Conservation (phyloP, 2,329 filamentous ascomycete species). For the Colletotrichum siamense region DNA sequence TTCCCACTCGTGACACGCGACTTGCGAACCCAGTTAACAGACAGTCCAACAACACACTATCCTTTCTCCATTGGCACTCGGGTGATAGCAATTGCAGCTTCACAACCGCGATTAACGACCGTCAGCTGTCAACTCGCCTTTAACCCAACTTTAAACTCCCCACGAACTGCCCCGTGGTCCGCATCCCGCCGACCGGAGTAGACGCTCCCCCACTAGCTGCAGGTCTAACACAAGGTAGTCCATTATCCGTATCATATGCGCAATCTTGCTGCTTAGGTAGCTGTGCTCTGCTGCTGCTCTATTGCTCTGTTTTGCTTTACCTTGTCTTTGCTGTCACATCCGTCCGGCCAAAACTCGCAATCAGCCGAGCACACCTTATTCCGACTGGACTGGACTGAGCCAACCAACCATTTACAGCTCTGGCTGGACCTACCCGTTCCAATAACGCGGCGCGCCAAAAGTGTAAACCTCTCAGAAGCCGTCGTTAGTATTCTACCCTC, state of each 20-base stretch:
- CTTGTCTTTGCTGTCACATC: neutral
- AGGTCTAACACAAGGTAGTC: neutral
- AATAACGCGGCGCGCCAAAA: neutral
- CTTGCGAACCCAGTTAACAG: neutral
- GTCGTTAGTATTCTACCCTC: neutral
- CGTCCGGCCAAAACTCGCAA: neutral
- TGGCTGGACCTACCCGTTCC: neutral
- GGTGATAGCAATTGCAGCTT: neutral
- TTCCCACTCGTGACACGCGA: conserved; percentile 9
- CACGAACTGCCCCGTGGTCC: neutral
- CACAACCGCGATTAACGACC: neutral
- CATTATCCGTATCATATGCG: conserved; percentile 9
- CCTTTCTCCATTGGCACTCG: neutral
- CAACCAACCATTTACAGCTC: neutral
- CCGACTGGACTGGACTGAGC: conserved; percentile 4
- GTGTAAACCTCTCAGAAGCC: neutral
- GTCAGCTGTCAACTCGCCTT: neutral
- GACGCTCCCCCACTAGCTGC: conserved; percentile 15
- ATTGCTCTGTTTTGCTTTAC: neutral
- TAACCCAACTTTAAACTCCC: conserved; percentile 2
- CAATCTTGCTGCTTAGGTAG: neutral
- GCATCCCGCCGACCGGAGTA: conserved; percentile 14
- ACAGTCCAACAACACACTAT: neutral
- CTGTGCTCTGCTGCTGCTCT: neutral
- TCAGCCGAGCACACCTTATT: conserved; percentile 11